Conservation (phyloP, 179 eudicot species). For the Actinidia chinensis region DNA sequence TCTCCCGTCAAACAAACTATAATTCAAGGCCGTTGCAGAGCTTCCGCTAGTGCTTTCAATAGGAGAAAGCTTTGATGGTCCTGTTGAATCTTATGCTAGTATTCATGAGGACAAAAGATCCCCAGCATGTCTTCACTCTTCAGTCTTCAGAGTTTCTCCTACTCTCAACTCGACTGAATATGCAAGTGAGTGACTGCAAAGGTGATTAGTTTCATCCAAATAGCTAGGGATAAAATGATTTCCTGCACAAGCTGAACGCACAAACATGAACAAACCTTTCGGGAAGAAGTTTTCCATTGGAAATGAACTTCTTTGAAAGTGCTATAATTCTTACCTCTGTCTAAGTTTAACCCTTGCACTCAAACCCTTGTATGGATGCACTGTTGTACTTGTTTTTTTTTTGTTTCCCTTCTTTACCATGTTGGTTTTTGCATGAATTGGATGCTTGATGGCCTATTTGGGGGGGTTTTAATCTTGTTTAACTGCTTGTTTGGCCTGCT, state of each 20-base stretch:
- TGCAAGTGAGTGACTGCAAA: background rate
- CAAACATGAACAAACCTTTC: background rate
- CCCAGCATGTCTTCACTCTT: background rate
- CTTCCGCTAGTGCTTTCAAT: background rate
- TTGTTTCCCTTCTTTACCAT: background rate
- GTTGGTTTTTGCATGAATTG: background rate
- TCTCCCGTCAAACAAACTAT: background rate
- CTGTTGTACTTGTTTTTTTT: background rate
- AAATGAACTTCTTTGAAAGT: background rate
- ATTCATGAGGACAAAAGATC: background rate
- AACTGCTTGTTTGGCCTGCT: background rate
- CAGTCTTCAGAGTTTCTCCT: background rate
- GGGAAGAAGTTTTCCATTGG: background rate
- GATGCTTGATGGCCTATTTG: background rate
- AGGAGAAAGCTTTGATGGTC: background rate
- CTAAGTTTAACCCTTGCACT: background rate
- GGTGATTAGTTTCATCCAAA: background rate
- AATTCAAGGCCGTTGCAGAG: background rate
- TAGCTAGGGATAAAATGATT: constrained; percentile 4
- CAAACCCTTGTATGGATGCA: background rate
- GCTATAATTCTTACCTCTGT: background rate
- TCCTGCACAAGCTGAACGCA: background rate
- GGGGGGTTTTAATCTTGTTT: background rate
- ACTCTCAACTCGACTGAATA: background rate
- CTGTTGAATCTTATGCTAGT: background rate